Conservation (phyloP, 352 stramenopile genomes). For the Globisporangium camurandrum region DNA sequence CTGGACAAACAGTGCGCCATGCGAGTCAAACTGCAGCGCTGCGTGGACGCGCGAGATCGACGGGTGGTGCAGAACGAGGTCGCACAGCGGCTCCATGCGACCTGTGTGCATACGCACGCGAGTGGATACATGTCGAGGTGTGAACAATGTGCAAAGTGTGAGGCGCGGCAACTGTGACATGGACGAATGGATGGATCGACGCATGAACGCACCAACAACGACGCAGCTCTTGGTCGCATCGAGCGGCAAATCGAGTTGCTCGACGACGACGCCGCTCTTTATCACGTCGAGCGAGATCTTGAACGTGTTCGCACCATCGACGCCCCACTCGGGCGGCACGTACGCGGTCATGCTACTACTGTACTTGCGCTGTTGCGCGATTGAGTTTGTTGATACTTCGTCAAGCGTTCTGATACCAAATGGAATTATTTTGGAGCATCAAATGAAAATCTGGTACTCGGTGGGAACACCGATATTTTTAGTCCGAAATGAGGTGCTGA, state of each 20-base stretch:
- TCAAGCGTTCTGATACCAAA: background rate
- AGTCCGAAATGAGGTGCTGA: too few relatives aligned
- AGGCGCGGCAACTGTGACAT: background rate
- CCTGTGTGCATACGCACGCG: slow-evolving; percentile 5
- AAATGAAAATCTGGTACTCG: too few relatives aligned
- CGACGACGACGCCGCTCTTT: slow-evolving; percentile 48
- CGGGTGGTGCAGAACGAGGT: slow-evolving; percentile 63
- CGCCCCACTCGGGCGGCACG: slow-evolving; percentile 40
- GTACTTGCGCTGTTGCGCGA: too few relatives aligned
- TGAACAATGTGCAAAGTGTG: background rate
- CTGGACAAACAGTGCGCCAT: slow-evolving; percentile 59
- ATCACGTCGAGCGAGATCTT: slow-evolving; percentile 63
- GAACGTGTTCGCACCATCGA: slow-evolving; percentile 36
- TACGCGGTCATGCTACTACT: slow-evolving; percentile 22
- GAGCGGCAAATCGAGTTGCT: slow-evolving; percentile 30
- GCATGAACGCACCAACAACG: slow-evolving; percentile 17
- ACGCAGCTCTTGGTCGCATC: slow-evolving; percentile 28
- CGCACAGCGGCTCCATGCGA: slow-evolving; percentile 52
- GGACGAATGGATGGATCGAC: too few relatives aligned
- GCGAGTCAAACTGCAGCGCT: slow-evolving; percentile 56
- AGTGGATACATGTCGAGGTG: background rate
- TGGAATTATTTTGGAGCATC: too few relatives aligned
- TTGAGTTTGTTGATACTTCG: background rate
- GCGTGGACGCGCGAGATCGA: slow-evolving; percentile 76
- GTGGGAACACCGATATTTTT: too few relatives aligned